Conservation (phyloP, 2,329 filamentous ascomycete species). For the Cladophialophora chaetospira region DNA sequence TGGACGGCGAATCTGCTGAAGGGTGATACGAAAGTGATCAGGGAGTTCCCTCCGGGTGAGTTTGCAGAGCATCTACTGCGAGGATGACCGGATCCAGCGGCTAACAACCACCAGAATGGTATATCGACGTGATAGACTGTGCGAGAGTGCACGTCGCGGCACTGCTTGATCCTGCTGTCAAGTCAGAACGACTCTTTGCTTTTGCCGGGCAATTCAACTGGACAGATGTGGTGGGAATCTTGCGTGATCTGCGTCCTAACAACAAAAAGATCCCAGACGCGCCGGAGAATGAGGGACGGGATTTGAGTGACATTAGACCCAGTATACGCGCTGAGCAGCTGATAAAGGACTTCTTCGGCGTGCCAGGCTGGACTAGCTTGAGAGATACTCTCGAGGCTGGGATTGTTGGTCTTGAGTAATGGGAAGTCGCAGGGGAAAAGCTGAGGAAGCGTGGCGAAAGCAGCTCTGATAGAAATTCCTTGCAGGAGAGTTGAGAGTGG, state of each 20-base stretch:
- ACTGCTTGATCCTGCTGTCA: constrained; percentile 48
- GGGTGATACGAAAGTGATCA: background rate
- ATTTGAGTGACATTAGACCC: background rate
- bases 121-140: constrained; percentile 49
- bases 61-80: background rate
- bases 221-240: constrained; percentile 54
- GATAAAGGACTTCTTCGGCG: background rate
- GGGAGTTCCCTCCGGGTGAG: background rate
- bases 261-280: background rate
- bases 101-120: background rate
- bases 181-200: constrained; percentile 56
- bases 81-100: background rate
- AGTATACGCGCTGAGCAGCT: background rate
- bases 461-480: too few relatives aligned
- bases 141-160: constrained; percentile 57
- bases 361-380: background rate
- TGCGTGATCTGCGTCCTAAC: constrained; percentile 27
- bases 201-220: constrained; percentile 52
- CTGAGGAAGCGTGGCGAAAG: too few relatives aligned
- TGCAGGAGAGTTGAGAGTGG: too few relatives aligned
- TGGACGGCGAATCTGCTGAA: constrained; percentile 30
- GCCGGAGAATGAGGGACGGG: background rate
- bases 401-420: background rate
- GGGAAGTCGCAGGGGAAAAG: too few relatives aligned
- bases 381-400: background rate